A percentile compares a stretch with the other conserved stretches of the same genome.
These are phyloP conservation scores for Neurospora sp. DNA, from an alignment of 495 filamentous ascomycete species.

Conservation along the genomic window DNA sequence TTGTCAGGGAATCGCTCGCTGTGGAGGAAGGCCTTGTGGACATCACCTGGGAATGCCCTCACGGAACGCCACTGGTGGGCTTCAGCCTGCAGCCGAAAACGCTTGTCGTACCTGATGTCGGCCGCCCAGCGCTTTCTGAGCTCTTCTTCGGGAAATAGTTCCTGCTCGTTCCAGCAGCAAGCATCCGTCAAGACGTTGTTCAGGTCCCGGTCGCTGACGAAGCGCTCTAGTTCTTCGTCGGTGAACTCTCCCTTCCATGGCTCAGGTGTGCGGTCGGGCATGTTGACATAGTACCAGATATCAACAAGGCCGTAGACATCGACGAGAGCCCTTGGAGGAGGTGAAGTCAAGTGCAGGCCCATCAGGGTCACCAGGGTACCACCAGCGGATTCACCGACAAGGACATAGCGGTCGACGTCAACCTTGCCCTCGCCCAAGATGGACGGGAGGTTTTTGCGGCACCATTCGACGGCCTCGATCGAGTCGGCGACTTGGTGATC, in stretches of 20 bases:
- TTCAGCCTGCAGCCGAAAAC: slow-evolving; percentile 18
- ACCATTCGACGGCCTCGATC: slow-evolving; percentile 14
- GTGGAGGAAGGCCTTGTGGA: slow-evolving; percentile 13
- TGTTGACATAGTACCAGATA: slow-evolving; percentile 4
- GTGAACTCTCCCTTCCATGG: slow-evolving; percentile 14
- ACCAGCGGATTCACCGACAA: slow-evolving; percentile 20
- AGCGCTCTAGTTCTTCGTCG: slow-evolving; percentile 8
- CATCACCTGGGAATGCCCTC: background rate
- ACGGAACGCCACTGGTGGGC: slow-evolving; percentile 13
- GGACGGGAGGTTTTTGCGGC: slow-evolving; percentile 9
- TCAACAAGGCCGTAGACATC: slow-evolving; percentile 19
- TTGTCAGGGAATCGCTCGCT: slow-evolving; percentile 13
- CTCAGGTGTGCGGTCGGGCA: background rate
- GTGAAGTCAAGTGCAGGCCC: slow-evolving; percentile 4
- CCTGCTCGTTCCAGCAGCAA: slow-evolving; percentile 15
- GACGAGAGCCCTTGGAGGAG: slow-evolving; percentile 12
- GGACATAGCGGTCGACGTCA: slow-evolving; percentile 18
- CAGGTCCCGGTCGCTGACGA: slow-evolving; percentile 12
- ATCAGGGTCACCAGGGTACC: slow-evolving; percentile 16
- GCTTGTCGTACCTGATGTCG: slow-evolving; percentile 9
- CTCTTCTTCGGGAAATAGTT: slow-evolving; percentile 4
- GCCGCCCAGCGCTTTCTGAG: slow-evolving; percentile 13
- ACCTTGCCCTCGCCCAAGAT: slow-evolving; percentile 15
- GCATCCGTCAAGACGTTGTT: slow-evolving; percentile 13
- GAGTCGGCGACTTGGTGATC: slow-evolving; percentile 20